Evolutionary conservation across 306 rosid species (phyloP).

Genomic region (Cucurbita ficifolia): DNA sequence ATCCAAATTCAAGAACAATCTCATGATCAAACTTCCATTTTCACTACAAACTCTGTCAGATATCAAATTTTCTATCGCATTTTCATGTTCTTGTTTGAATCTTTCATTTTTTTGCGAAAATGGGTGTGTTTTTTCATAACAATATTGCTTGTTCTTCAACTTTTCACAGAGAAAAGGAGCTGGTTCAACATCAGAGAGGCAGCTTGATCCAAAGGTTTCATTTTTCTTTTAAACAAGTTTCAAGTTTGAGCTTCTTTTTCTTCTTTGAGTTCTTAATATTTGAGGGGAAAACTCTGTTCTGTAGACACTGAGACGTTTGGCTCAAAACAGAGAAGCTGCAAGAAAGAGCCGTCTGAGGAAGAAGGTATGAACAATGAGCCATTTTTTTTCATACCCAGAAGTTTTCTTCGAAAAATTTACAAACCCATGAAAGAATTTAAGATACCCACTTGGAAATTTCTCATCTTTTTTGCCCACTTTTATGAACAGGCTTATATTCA

Average conservation of each 20-base stretch:
- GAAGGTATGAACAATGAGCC: constrained; percentile 32
- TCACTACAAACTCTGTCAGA: not conserved
- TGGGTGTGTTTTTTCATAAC: not conserved
- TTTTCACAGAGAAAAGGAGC: constrained; percentile 59
- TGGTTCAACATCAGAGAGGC: constrained; percentile 68
- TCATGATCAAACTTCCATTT: not conserved
- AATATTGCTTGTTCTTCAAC: not conserved
- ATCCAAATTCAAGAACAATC: not conserved
- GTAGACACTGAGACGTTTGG: constrained; percentile 81
- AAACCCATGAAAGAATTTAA: not conserved
- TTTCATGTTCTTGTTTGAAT: not conserved
- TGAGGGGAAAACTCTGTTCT: constrained; percentile 4
- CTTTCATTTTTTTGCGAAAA: not conserved
- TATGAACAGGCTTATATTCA: constrained; percentile 74
- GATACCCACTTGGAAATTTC: not conserved
- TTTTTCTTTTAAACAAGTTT: not conserved
- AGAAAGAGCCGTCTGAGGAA: constrained; percentile 86
- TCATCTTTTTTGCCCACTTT: not conserved
- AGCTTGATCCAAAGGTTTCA: constrained; percentile 76
- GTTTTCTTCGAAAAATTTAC: not conserved
- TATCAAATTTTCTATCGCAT: not conserved
- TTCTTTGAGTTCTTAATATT: not conserved
- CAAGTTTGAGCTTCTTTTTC: not conserved
- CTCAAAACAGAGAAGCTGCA: constrained; percentile 97
- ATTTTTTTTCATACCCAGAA: not conserved